A percentile compares a stretch with the other conserved stretches of the same genome.
phyloP scores from a whole-genome alignment of 2,329 filamentous ascomycete genomes.

The Fusarium anthophilum region DNA sequence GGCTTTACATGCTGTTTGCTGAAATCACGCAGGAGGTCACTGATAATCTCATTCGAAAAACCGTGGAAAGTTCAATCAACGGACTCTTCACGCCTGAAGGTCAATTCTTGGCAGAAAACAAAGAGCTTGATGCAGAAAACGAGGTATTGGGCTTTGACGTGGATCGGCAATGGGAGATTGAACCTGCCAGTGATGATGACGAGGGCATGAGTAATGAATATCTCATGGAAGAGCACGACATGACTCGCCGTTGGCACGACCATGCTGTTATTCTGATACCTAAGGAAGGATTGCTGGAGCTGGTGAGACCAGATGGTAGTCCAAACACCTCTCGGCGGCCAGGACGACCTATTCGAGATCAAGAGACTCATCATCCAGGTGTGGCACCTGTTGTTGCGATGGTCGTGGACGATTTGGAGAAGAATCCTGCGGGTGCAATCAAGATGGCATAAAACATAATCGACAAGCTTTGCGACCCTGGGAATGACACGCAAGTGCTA shows the following conservation, averaged over 20 bases:
- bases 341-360: background rate
- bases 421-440: background rate
- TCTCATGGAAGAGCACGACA: background rate
- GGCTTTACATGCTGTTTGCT: slow-evolving; percentile 19
- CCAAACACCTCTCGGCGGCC: background rate
- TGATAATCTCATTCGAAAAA: background rate
- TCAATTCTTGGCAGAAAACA: background rate
- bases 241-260: slow-evolving; percentile 5
- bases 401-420: background rate
- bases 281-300: background rate
- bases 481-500: background rate
- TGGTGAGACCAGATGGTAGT: background rate
- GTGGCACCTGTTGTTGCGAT: background rate
- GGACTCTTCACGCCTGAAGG: slow-evolving; percentile 5
- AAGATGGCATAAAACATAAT: background rate
- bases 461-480: background rate
- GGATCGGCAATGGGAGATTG: background rate
- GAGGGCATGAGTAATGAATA: background rate
- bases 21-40: slow-evolving; percentile 5
- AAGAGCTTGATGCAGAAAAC: background rate
- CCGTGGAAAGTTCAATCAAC: background rate
- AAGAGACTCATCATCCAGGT: background rate
- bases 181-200: slow-evolving; percentile 1
- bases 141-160: slow-evolving; percentile 15
- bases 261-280: slow-evolving; percentile 7